These are phyloP conservation scores for Lodderomyces metapsilosis DNA, from an alignment of 1,139 yeast species.

Conservation along the genomic window DNA sequence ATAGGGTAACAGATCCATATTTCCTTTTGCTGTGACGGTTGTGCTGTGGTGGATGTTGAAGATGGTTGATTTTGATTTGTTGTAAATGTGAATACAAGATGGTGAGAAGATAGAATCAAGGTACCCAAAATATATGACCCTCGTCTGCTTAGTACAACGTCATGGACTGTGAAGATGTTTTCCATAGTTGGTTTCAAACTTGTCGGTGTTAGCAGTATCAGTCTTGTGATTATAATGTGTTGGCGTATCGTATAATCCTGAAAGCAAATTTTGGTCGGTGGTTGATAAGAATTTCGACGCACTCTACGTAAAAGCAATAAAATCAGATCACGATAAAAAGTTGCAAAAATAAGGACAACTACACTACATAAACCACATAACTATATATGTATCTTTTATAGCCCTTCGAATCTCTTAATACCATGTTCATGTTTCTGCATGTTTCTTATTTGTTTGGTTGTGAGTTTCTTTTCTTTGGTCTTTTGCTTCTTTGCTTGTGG, in stretches of 20 bases:
- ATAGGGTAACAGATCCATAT: slow-evolving; percentile 94
- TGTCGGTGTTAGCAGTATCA: background rate
- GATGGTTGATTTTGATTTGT: slow-evolving; percentile 9
- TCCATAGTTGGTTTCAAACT: slow-evolving; percentile 8
- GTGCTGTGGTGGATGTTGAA: slow-evolving; percentile 6
- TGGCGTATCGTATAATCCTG: background rate
- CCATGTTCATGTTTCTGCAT: slow-evolving; percentile 62
- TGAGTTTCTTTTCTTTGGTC: slow-evolving; percentile 32
- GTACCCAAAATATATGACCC: slow-evolving; percentile 69
- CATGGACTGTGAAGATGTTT: slow-evolving; percentile 48
- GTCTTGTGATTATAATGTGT: no score
- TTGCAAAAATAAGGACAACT: background rate
- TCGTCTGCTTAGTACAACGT: slow-evolving; percentile 66
- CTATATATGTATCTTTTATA: slow-evolving; percentile 25
- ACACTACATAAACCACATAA: background rate
- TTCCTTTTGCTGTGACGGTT: slow-evolving; percentile 47
- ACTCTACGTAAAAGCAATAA: background rate
- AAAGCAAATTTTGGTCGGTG: background rate
- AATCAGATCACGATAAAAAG: background rate
- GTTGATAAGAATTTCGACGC: background rate
- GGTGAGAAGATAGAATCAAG: slow-evolving; percentile 79
- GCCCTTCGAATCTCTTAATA: slow-evolving; percentile 63
- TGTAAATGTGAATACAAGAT: slow-evolving; percentile 66
- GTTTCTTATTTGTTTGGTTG: slow-evolving; percentile 48
- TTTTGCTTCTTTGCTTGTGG: slow-evolving; percentile 25